Percentiles rank a stretch among this genome's conserved stretches.
Evolutionary conservation across 768 basidiomycete species (phyloP).

Genomic region (Rhizopogon vesiculosus): DNA sequence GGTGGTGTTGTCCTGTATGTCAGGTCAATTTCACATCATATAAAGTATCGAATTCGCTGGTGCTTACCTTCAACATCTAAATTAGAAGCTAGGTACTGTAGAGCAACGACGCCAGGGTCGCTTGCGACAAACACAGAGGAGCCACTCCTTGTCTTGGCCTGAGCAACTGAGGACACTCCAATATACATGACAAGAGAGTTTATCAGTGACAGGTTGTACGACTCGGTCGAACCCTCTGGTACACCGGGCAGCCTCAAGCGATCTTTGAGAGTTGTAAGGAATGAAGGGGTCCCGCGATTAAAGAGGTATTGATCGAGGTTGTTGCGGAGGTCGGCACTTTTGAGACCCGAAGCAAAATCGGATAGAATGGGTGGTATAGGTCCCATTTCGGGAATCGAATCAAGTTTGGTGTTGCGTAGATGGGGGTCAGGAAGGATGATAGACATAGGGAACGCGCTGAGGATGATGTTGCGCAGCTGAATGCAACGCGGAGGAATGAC

Average conservation of each 20-base stretch:
- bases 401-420: constrained; percentile 68
- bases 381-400: constrained; percentile 84
- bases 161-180: constrained; percentile 88
- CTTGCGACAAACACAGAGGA: constrained; percentile 74
- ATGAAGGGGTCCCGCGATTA: constrained; percentile 65
- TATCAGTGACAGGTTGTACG: constrained; percentile 85
- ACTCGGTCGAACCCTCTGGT: constrained; percentile 45
- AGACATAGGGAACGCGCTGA: constrained; percentile 88
- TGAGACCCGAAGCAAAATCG: constrained; percentile 83
- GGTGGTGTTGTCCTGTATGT: constrained; percentile 83
- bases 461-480: constrained; percentile 93
- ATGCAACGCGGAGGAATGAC: constrained; percentile 90
- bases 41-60: neutral
- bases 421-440: constrained; percentile 84
- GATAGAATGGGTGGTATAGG: constrained; percentile 87
- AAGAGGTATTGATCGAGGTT: constrained; percentile 85
- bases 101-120: constrained; percentile 79
- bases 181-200: constrained; percentile 96
- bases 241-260: constrained; percentile 52
- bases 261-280: constrained; percentile 75
- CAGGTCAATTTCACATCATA: neutral
- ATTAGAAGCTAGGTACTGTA: constrained; percentile 79
- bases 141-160: constrained; percentile 82
- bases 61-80: constrained; percentile 86
- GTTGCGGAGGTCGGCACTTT: constrained; percentile 71